phyloP scores from a whole-genome alignment of 371 early-diverging fungal species.

The Mucor piriformis region DNA sequence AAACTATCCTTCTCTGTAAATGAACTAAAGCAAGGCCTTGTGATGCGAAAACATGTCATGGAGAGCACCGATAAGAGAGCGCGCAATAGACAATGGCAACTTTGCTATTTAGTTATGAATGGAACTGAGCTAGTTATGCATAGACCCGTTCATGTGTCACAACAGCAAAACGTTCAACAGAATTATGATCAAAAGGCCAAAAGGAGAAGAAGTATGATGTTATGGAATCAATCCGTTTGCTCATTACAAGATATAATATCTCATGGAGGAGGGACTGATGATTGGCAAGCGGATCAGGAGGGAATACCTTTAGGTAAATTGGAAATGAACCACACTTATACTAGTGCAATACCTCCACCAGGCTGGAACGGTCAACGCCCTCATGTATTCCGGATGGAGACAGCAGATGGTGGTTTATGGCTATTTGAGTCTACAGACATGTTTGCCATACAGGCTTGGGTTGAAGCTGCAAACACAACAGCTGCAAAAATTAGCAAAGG shows the following conservation, averaged over 20 bases:
- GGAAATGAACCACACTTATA: conserved; percentile 24
- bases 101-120: conserved; percentile 25
- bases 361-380: conserved; percentile 30
- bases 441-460: conserved; percentile 32
- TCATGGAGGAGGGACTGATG: background rate
- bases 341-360: conserved; percentile 26
- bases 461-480: conserved; percentile 25
- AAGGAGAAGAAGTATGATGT: conserved; percentile 16
- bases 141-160: conserved; percentile 6
- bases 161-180: background rate
- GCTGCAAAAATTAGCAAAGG: conserved; percentile 36
- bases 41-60: conserved; percentile 42
- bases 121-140: conserved; percentile 34
- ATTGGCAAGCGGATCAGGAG: conserved; percentile 21
- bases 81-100: conserved; percentile 34
- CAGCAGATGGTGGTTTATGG: conserved; percentile 37
- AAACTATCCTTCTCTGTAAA: background rate
- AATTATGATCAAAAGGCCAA: background rate
- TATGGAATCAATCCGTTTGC: conserved; percentile 8
- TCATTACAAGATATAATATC: conserved; percentile 18
- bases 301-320: conserved; percentile 8
- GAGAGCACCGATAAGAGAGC: conserved; percentile 29
- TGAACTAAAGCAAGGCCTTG: conserved; percentile 25
- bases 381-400: conserved; percentile 36
- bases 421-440: conserved; percentile 29